Base-by-base conservation (phyloP, 2,329 filamentous ascomycete genomes). In the Colletotrichum falcatum region DNA sequence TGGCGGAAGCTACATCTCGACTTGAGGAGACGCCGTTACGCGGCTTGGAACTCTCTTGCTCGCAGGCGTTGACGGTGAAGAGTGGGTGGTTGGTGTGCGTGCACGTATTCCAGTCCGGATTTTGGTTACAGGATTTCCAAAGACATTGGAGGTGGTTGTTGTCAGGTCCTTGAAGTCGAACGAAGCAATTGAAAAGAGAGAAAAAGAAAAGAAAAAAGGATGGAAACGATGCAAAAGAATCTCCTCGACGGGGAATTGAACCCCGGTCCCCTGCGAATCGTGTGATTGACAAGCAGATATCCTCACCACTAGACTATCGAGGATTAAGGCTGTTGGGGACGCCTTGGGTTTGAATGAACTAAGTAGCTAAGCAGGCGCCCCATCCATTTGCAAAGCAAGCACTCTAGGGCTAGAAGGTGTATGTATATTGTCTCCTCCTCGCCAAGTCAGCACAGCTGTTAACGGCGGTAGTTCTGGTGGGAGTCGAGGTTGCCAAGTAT, bases 221-320 rank as follows among this genome's bases (percentile, higher is more conserved):
- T 12, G n/a, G 1, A 16, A 0, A 33, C 23, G 26, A 16, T 12
- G 26, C 18, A 59, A 61, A 44, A 60, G 6, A 26, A 30, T 12
- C 66, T 70, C 62, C 62, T 70, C 66, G 66, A 70, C 63, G 67
- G 63, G 63, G 63, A 70, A 70, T 66, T 70, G 63, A 70, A 70
- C 66, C 66, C 66, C 66, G 66, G 66, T 70, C 66, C 66, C 66
- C 66, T 49, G 66, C 66, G 62, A 59, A 59, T 59, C 53, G 53
- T 46, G 0, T 14, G 4, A 28, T 16, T 70, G 66, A 70, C 67
- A 70, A 70, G 67, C 67, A 42, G 67, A 70, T 70, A 70, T 70
- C 67, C 67, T 70, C 63, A 70, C 67, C 67, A 70, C 67, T 70
- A 70, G 67, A 70, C 67, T 70, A 70, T 70, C 63, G 56, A 16